Evolutionary conservation across 805 yeast genomes (phyloP), one percentile per base, ranked within the genome.

Genomic region (Blastobotrys peoriensis): DNA sequence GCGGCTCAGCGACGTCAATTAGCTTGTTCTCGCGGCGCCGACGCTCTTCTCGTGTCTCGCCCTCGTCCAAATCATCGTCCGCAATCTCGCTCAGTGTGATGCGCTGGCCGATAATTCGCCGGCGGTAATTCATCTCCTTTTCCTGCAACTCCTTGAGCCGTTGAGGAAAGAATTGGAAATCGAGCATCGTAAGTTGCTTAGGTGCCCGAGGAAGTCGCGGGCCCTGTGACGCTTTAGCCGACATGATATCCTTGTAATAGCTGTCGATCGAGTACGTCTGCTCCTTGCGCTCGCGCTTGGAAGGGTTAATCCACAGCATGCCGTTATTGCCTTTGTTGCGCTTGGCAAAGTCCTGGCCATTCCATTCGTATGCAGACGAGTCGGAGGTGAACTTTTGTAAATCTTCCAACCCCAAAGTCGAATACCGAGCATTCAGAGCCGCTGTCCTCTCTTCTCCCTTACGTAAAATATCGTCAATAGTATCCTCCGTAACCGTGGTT

Each of bases 321-420:
- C 45, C 57, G 21, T 46, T 42, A 18, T 51, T 52, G 34, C 35
- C 51, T 54, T 35, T 44, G 22, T 39, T 46, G 46, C 64, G 69
- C 56, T 79, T 80, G 44, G 89, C 86, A 57, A 81, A 81, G 52
- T 81, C 80, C 52, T 80, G 75, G 19, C 97, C 97, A 59, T 89
- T 88, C 97, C 97, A 88, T 65, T 89, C 96, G 62, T 87, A 88
- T 0, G 95, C 91, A 20, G 82, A 82, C 9, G 63, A 49, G 55
- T 91, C 96, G 9, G 87, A 82, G 3, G 95, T 83, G 58, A 89
- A 91, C 60, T 88, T 89, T 58, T 89, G 97, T 42, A 91, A 69
- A 58, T 91, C 98, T 60, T 91, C 97, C 18, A 91, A 69, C 16
- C 98, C 98, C 33, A 93, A 71, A 33, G 81, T 78, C 40, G 88